Conservation (phyloP, 768 basidiomycete genomes). For the Fomitopsis pulvina region DNA sequence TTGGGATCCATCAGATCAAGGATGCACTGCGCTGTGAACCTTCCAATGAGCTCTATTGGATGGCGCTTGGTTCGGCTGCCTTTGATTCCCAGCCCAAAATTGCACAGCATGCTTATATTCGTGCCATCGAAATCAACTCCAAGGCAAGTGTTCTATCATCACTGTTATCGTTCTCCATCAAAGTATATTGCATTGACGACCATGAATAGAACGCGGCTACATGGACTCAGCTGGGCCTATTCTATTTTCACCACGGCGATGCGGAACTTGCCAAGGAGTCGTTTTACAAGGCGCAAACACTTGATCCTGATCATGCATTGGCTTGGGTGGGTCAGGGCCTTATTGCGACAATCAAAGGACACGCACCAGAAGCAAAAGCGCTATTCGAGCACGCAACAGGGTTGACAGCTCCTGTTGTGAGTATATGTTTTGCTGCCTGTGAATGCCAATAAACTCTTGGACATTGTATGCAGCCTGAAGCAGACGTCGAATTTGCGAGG, state of each 20-base stretch:
- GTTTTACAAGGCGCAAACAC: slow-evolving; percentile 79
- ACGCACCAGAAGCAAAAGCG: slow-evolving; percentile 54
- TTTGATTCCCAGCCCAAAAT: slow-evolving; percentile 61
- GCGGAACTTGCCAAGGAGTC: slow-evolving; percentile 79
- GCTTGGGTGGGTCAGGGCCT: slow-evolving; percentile 91
- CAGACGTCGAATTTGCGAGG: slow-evolving; percentile 71
- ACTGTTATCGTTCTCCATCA: slow-evolving; percentile 1
- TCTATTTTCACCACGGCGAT: slow-evolving; percentile 79
- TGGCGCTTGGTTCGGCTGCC: slow-evolving; percentile 68
- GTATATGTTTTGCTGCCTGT: slow-evolving; percentile 18
- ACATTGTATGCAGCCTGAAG: slow-evolving; percentile 53
- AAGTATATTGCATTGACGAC: not conserved
- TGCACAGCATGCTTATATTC: slow-evolving; percentile 90
- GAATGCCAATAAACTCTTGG: not conserved
- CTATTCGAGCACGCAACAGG: slow-evolving; percentile 70
- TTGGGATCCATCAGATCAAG: slow-evolving; percentile 49
- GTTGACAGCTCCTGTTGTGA: slow-evolving; percentile 50
- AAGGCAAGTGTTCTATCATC: slow-evolving; percentile 68
- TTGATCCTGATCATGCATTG: slow-evolving; percentile 83
- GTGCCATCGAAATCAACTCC: slow-evolving; percentile 75
- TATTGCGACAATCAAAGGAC: slow-evolving; percentile 53
- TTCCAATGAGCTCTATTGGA: slow-evolving; percentile 72
- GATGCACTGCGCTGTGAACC: slow-evolving; percentile 72
- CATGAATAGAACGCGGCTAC: slow-evolving; percentile 56
- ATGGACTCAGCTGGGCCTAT: slow-evolving; percentile 86